phyloP scores from a whole-genome alignment of 768 basidiomycete species.

The Tricholoma furcatifolium region DNA sequence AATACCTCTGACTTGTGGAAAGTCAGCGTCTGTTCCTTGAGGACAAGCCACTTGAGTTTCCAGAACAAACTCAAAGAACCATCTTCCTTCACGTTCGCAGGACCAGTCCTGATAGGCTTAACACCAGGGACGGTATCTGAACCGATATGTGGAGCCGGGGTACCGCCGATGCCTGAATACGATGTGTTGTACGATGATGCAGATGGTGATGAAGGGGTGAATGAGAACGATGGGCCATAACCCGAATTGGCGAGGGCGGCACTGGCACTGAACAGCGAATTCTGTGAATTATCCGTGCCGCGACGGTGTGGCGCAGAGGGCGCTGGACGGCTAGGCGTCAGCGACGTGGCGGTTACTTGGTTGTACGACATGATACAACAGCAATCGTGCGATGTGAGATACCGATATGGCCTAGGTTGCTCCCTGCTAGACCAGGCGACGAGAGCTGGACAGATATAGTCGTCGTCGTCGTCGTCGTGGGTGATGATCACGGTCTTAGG shows the following conservation, averaged over 20 bases:
- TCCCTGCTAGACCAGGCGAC: constrained; percentile 2
- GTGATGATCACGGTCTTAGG: constrained; percentile 1
- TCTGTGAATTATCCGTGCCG: constrained; percentile 33
- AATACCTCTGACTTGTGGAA: constrained; percentile 93
- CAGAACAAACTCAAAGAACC: constrained; percentile 87
- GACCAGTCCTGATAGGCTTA: constrained; percentile 68
- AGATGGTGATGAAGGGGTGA: constrained; percentile 48
- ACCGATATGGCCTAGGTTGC: constrained; percentile 7
- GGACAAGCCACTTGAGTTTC: constrained; percentile 85
- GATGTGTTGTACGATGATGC: constrained; percentile 60
- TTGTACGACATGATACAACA: constrained; percentile 33
- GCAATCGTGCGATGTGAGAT: constrained; percentile 1
- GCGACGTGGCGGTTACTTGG: constrained; percentile 46
- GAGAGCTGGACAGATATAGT: constrained; percentile 1
- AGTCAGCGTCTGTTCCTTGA: constrained; percentile 75
- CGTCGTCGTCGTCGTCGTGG: constrained; percentile 6
- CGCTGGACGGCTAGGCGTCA: constrained; percentile 78
- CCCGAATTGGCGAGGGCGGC: constrained; percentile 50
- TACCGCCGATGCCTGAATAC: constrained; percentile 83
- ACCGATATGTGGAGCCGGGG: constrained; percentile 69
- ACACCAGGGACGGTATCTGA: constrained; percentile 31
- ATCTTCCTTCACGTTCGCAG: constrained; percentile 90
- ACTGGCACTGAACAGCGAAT: constrained; percentile 32
- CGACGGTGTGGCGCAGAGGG: constrained; percentile 65
- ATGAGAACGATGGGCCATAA: constrained; percentile 59